Evolutionary conservation across 1,284 basidiomycete species (phyloP).

Genomic region (Fomitopsis palustris): DNA sequence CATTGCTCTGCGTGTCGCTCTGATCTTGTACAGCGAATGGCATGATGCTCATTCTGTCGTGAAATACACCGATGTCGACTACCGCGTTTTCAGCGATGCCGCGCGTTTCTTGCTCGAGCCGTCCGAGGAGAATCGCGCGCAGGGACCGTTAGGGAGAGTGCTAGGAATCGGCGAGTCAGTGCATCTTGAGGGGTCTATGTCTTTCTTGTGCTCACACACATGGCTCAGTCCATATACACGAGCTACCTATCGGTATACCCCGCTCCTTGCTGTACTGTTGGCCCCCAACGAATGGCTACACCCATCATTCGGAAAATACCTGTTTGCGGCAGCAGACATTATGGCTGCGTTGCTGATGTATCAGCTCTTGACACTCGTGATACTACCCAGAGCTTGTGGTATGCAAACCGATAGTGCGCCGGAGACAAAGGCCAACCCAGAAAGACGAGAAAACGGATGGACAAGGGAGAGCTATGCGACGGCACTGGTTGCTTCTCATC

Average conservation of each 20-base stretch:
- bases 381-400: constrained; percentile 30
- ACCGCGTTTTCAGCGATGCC: constrained; percentile 93
- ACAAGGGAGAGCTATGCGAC: constrained; percentile 34
- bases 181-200: constrained; percentile 7
- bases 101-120: constrained; percentile 63
- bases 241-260: constrained; percentile 96
- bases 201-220: background rate
- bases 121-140: constrained; percentile 47
- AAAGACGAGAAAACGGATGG: background rate
- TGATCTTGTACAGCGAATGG: constrained; percentile 86
- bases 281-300: constrained; percentile 80
- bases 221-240: constrained; percentile 81
- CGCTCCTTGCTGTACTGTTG: constrained; percentile 82
- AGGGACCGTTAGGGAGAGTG: constrained; percentile 52
- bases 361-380: constrained; percentile 52
- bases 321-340: constrained; percentile 88
- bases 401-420: background rate
- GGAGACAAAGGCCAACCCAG: background rate
- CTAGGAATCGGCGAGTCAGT: constrained; percentile 68
- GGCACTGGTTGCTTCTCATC: constrained; percentile 60
- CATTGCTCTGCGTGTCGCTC: constrained; percentile 55
- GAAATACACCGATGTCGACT: constrained; percentile 98
- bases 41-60: constrained; percentile 81
- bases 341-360: constrained; percentile 80
- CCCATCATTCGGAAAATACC: constrained; percentile 83